Base-by-base conservation (phyloP, 352 stramenopile genomes). In the Phytophthora melonis region DNA sequence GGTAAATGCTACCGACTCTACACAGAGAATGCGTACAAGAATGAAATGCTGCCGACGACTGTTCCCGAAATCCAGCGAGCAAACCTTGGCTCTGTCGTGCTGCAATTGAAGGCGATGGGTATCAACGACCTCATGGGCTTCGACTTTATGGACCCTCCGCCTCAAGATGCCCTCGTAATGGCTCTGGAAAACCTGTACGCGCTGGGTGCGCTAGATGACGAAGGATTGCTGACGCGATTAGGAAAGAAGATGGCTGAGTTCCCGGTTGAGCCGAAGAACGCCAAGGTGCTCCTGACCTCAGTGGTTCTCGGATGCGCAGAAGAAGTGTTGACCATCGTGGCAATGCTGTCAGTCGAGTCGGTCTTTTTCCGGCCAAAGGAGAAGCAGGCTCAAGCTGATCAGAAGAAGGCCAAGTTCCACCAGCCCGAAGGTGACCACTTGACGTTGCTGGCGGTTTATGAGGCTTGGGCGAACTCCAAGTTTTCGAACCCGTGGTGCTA, bases 211-310 rank as follows among this genome's bases (percentile, higher is more conserved):
- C 78, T 99, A 6, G 98, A 99, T 76, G 98, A 99, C 52, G 98
- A 99, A 91, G 92, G 92, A 0, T 66, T 96, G 59, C 79, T 97
- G 21, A 97, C 91, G 10, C 80, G 95, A 30, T 78, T 99, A 21
- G 98, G 98, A 27, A 92, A 98, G 69, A 99, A 99, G 72, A 99
- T 99, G 98, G 98, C 98, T 39, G 98, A 99, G 78, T 99, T 99
- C 70, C 98, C 98, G 1, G 86, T 99, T 5, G 98, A 99, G 61
- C 98, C 98, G 0, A 98, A 99, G 72, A 93, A 99, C 25, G 98
- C 97, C 53, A 99, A 99, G 81, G 99, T 99, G 79, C 77, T 99
- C 27, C 90, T 99, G 52, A 97, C 98, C 5, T 99, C 95, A 6
- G 97, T 99, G 30, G 97, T 99, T 74, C 85, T 99, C 7, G 98